Conservation (phyloP, 2,329 filamentous ascomycete species). For the Nemania sp. region DNA sequence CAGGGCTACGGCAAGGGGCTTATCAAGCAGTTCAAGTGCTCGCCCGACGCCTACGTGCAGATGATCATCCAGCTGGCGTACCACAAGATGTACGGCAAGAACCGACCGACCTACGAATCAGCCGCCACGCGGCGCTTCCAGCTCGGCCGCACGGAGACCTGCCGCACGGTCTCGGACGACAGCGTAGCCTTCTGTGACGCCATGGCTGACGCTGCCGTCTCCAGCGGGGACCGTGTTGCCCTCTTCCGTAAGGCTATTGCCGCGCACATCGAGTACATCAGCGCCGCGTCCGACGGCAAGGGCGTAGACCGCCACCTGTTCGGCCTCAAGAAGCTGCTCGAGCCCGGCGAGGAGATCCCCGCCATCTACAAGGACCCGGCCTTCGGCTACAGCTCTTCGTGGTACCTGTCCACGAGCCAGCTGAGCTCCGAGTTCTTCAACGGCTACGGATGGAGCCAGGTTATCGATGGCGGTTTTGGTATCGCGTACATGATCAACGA, state of each 20-base stretch:
- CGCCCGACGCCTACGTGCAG: conserved; percentile 95
- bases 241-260: conserved; percentile 82
- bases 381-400: conserved; percentile 80
- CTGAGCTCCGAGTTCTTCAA: conserved; percentile 97
- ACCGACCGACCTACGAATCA: conserved; percentile 96
- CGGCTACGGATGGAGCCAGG: conserved; percentile 98
- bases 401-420: conserved; percentile 89
- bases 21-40: conserved; percentile 99
- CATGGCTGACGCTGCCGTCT: conserved; percentile 71
- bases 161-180: conserved; percentile 88
- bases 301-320: conserved; percentile 98
- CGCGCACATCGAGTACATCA: conserved; percentile 88
- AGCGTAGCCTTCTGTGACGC: conserved; percentile 87
- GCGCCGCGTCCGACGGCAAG: conserved; percentile 85
- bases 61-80: conserved; percentile 99
- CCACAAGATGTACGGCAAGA: conserved; percentile 98
- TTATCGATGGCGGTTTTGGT: conserved; percentile 93
- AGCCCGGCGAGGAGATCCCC: conserved; percentile 79
- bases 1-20: conserved; percentile 97
- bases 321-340: conserved; percentile 87
- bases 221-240: conserved; percentile 68
- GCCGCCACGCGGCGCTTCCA: conserved; percentile 95
- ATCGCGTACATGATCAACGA: conserved; percentile 99
- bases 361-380: conserved; percentile 86
- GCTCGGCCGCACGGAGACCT: conserved; percentile 94